phyloP scores from a whole-genome alignment of 495 filamentous ascomycete genomes.

The Sabuloglossum arenarium region DNA sequence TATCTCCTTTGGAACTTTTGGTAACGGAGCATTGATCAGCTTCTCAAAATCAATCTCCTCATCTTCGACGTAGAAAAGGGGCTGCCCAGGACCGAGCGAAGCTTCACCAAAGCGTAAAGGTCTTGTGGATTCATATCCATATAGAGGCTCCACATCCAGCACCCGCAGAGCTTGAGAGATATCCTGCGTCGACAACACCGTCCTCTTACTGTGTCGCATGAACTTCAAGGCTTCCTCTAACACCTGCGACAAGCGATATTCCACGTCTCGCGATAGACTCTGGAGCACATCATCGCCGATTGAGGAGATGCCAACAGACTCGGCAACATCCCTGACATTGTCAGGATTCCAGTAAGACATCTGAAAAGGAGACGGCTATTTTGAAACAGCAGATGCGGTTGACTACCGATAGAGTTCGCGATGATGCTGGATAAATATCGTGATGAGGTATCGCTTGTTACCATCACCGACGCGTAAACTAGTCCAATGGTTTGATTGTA shows the following conservation, averaged over 20 bases:
- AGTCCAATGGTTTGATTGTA: background rate
- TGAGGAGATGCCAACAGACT: constrained; percentile 70
- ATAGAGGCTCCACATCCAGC: constrained; percentile 83
- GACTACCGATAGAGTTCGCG: background rate
- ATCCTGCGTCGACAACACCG: constrained; percentile 65
- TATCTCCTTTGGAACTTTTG: constrained; percentile 85
- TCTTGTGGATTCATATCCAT: constrained; percentile 79
- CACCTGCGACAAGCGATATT: constrained; percentile 82
- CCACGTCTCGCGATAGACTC: constrained; percentile 75
- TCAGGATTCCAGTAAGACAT: constrained; percentile 77
- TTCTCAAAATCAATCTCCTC: constrained; percentile 98
- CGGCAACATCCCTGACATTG: constrained; percentile 83
- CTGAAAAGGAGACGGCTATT: background rate
- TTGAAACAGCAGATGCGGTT: background rate
- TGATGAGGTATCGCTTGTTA: background rate
- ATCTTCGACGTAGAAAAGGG: constrained; percentile 92
- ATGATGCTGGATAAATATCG: background rate
- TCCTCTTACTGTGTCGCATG: constrained; percentile 77
- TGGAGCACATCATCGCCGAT: constrained; percentile 66
- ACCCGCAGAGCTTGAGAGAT: constrained; percentile 62
- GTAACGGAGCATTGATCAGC: constrained; percentile 84
- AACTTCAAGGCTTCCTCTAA: constrained; percentile 83
- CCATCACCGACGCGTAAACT: background rate
- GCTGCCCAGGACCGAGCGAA: constrained; percentile 81
- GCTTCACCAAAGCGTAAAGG: constrained; percentile 85